Conservation (phyloP, 257 asterid species). For the Scutellaria galericulata region DNA sequence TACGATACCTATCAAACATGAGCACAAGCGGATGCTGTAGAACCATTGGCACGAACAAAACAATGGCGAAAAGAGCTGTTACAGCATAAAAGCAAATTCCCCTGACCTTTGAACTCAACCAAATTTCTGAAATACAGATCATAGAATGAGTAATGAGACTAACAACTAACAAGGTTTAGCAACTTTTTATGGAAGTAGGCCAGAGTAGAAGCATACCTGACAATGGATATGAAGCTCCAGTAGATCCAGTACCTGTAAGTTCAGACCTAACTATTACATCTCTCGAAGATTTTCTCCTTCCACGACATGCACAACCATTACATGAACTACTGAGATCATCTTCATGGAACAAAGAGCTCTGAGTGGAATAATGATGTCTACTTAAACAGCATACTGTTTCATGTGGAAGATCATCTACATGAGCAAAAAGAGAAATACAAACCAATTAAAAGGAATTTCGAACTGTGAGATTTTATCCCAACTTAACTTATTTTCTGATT, state of each 20-base stretch:
- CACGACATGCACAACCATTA: slow-evolving; percentile 35
- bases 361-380: slow-evolving; percentile 35
- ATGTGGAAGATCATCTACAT: slow-evolving; percentile 47
- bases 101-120: slow-evolving; percentile 65
- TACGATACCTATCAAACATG: slow-evolving; percentile 74
- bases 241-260: slow-evolving; percentile 68
- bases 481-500: slow-evolving; percentile 10
- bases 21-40: slow-evolving; percentile 85
- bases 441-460: slow-evolving; percentile 8
- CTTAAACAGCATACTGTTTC: slow-evolving; percentile 35
- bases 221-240: slow-evolving; percentile 62
- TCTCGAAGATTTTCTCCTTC: slow-evolving; percentile 47
- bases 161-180: not conserved
- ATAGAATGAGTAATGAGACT: slow-evolving; percentile 27
- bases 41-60: slow-evolving; percentile 74
- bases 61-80: slow-evolving; percentile 69
- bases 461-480: not conserved
- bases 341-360: slow-evolving; percentile 42
- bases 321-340: slow-evolving; percentile 38
- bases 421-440: slow-evolving; percentile 24
- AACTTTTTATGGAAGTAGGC: slow-evolving; percentile 14
- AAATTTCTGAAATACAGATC: slow-evolving; percentile 56
- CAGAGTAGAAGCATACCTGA: slow-evolving; percentile 55
- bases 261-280: slow-evolving; percentile 67
- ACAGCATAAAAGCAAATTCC: slow-evolving; percentile 76